phyloP scores from a whole-genome alignment of 2,329 filamentous ascomycete species.

The Byssochlamys sp. region DNA sequence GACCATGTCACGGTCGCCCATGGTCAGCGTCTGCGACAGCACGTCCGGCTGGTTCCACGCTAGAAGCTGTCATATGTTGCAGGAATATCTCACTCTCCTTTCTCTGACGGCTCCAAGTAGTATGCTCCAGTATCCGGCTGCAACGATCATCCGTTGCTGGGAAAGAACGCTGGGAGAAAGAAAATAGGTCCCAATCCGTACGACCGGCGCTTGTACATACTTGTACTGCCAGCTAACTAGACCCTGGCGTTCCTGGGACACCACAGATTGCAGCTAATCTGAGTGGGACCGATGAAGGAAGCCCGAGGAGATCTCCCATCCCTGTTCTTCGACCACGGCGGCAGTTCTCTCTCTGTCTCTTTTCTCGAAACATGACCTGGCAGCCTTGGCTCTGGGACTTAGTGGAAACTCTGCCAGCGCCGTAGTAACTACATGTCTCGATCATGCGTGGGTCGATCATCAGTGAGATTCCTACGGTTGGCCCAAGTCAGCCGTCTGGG shows the following conservation, averaged over 20 bases:
- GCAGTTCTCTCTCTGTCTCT: neutral
- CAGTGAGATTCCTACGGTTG: neutral
- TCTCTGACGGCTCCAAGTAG: neutral
- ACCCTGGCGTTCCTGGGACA: neutral
- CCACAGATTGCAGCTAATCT: neutral
- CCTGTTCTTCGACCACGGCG: neutral
- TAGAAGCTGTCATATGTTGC: conserved; percentile 6
- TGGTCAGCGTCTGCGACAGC: neutral
- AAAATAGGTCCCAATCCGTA: neutral
- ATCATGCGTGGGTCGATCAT: neutral
- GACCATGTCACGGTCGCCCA: neutral
- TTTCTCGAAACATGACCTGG: neutral
- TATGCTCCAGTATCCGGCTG: neutral
- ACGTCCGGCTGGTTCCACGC: neutral
- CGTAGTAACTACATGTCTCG: neutral
- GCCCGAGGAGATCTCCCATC: conserved; percentile 1
- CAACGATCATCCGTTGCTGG: neutral
- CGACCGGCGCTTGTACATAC: neutral
- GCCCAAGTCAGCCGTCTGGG: neutral
- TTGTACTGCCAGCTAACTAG: neutral
- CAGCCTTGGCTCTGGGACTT: neutral
- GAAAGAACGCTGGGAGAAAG: neutral
- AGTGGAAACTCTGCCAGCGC: neutral
- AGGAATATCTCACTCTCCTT: neutral
- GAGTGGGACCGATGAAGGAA: neutral